Conservation (phyloP, 768 basidiomycete genomes). For the Xerocomus spinulosus region DNA sequence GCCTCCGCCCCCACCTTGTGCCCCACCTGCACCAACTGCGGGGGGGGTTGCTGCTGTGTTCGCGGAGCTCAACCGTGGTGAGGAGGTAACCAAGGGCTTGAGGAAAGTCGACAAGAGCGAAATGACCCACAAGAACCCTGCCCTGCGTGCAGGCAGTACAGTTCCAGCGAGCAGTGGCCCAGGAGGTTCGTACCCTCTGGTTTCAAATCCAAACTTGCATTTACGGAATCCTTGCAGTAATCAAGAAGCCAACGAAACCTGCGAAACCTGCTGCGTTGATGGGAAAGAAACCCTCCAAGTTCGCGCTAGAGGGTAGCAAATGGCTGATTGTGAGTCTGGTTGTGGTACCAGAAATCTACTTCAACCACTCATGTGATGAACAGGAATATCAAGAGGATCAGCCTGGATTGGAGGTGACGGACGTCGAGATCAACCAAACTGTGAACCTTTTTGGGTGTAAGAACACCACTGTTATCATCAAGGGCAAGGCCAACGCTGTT, state of each 20-base stretch:
- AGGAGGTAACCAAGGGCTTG: constrained; percentile 83
- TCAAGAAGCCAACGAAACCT: constrained; percentile 73
- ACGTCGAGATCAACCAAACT: constrained; percentile 73
- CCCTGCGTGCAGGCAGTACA: constrained; percentile 53
- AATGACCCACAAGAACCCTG: constrained; percentile 99
- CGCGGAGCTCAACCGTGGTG: constrained; percentile 85
- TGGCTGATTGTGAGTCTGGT: constrained; percentile 74
- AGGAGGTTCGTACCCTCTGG: constrained; percentile 29
- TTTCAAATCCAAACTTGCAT: background rate
- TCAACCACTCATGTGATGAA: constrained; percentile 1
- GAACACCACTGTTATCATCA: constrained; percentile 73
- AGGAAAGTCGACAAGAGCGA: constrained; percentile 94
- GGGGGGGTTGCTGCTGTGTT: constrained; percentile 79
- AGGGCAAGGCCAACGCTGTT: constrained; percentile 94
- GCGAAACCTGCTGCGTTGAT: constrained; percentile 78
- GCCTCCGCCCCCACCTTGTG: constrained; percentile 44
- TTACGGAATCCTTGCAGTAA: constrained; percentile 19
- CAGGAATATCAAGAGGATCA: constrained; percentile 95
- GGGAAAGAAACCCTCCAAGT: constrained; percentile 90
- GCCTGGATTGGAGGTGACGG: constrained; percentile 60
- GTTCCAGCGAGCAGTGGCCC: constrained; percentile 44
- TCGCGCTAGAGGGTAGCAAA: constrained; percentile 85
- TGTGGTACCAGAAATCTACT: background rate
- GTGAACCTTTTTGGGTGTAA: constrained; percentile 92
- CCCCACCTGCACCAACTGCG: constrained; percentile 38